Conservation (phyloP, 2,329 filamentous ascomycete species). For the Pestalotiopsis sp. region DNA sequence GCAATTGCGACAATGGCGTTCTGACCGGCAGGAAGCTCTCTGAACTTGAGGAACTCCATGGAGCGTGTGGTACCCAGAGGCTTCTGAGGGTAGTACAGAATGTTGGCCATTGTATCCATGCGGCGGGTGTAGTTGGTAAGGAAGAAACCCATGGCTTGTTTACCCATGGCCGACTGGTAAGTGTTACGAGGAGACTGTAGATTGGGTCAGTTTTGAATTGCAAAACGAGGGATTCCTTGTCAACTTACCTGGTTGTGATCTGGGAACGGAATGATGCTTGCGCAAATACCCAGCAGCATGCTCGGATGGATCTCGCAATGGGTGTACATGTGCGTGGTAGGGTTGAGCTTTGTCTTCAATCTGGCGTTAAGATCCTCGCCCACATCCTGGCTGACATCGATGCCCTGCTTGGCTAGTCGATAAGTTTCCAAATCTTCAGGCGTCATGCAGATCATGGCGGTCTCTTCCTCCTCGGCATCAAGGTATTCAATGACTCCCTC, state of each 20-base stretch:
- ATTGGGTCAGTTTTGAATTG: constrained; percentile 32
- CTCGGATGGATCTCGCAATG: constrained; percentile 99
- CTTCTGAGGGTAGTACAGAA: constrained; percentile 98
- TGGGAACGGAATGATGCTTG: constrained; percentile 98
- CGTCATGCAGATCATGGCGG: constrained; percentile 98
- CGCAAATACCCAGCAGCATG: constrained; percentile 98
- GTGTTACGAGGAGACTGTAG: constrained; percentile 91
- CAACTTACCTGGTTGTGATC: constrained; percentile 85
- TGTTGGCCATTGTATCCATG: constrained; percentile 99
- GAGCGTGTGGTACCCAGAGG: constrained; percentile 93
- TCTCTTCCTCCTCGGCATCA: constrained; percentile 97
- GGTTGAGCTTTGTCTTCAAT: constrained; percentile 85
- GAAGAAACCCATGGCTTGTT: constrained; percentile 99
- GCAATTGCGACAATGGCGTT: constrained; percentile 98
- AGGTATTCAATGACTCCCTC: constrained; percentile 92
- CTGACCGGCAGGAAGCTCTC: constrained; percentile 93
- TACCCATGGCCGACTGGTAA: constrained; percentile 99
- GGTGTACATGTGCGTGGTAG: constrained; percentile 88
- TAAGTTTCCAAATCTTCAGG: constrained; percentile 89
- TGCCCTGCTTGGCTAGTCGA: constrained; percentile 68
- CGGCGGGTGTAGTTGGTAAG: constrained; percentile 94
- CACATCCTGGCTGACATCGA: constrained; percentile 62
- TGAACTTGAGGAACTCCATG: constrained; percentile 99
- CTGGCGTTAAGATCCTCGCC: constrained; percentile 76
- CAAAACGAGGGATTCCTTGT: too few species aligned